phyloP scores from a whole-genome alignment of 352 stramenopile species.

The Phytophthora idaei region DNA sequence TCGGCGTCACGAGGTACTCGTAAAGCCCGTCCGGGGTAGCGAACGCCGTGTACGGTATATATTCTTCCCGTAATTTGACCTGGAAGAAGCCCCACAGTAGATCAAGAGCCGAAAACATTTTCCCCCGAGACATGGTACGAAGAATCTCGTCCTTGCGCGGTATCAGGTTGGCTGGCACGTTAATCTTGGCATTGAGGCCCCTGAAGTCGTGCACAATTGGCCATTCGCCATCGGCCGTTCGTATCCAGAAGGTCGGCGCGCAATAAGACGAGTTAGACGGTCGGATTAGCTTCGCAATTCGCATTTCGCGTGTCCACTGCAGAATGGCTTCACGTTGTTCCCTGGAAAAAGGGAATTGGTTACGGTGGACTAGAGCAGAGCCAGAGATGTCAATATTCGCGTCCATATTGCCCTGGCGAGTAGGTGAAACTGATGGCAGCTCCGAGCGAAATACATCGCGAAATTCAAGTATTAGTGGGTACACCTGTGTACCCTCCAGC shows the following conservation, averaged over 20 bases:
- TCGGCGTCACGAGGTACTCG: slow-evolving; percentile 4
- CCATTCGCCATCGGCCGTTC: neutral
- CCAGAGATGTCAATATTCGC: slow-evolving; percentile 1
- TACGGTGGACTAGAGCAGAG: neutral
- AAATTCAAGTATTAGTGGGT: slow-evolving; percentile 1
- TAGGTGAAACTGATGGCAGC: slow-evolving; percentile 5
- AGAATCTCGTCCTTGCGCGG: slow-evolving; percentile 3
- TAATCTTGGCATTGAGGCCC: slow-evolving; percentile 4
- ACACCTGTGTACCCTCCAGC: slow-evolving; percentile 1
- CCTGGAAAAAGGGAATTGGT: slow-evolving; percentile 3
- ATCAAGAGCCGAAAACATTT: slow-evolving; percentile 2
- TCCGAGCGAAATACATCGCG: neutral
- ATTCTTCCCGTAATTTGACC: neutral
- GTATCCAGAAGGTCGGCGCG: slow-evolving; percentile 2
- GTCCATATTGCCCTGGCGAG: neutral
- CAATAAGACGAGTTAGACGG: slow-evolving; percentile 1
- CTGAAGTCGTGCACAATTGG: neutral
- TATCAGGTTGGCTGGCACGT: neutral
- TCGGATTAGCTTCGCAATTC: neutral
- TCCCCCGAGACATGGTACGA: neutral
- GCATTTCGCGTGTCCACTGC: slow-evolving; percentile 2
- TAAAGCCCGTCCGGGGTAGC: slow-evolving; percentile 1
- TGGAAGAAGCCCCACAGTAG: slow-evolving; percentile 3
- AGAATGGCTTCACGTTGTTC: neutral
- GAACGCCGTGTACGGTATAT: slow-evolving; percentile 4